phyloP scores from a whole-genome alignment of 352 stramenopile species.

The Phytophthora sojae region DNA sequence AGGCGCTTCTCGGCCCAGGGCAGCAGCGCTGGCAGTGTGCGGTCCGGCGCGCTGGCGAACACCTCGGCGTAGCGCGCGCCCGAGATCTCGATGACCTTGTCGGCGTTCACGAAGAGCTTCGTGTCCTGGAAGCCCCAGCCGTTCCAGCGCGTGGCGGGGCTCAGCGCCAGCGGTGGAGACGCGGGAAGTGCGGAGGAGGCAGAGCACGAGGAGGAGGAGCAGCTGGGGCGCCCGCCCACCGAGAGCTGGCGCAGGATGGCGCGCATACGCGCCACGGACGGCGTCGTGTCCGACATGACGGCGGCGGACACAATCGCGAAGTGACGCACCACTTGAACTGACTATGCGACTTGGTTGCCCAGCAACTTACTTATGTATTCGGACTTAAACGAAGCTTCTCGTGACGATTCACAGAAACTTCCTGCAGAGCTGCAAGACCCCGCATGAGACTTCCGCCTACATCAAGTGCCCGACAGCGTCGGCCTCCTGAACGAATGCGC shows the following conservation, averaged over 20 bases:
- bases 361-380: no score
- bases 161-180: constrained; percentile 21
- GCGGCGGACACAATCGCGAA: constrained; percentile 20
- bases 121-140: constrained; percentile 81
- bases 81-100: constrained; percentile 66
- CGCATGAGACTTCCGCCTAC: no score
- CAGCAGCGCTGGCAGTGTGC: constrained; percentile 58
- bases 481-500: no score
- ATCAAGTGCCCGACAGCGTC: no score
- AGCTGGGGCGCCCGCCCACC: neutral
- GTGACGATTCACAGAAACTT: no score
- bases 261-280: constrained; percentile 62
- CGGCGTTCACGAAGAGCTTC: constrained; percentile 67
- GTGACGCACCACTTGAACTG: constrained; percentile 20
- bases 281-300: constrained; percentile 35
- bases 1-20: constrained; percentile 69
- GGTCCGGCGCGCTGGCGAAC: constrained; percentile 53
- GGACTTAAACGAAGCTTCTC: no score
- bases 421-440: no score
- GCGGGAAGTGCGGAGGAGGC: constrained; percentile 5
- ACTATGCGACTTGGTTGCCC: neutral
- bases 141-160: constrained; percentile 66
- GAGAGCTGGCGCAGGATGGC: constrained; percentile 56
- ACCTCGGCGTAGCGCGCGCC: constrained; percentile 68
- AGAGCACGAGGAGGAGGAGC: constrained; percentile 1